A percentile compares a stretch with the other conserved stretches of the same genome.
These are phyloP conservation scores for Candida ponderosae DNA, from an alignment of 805 yeast species.

Conservation along the genomic window DNA sequence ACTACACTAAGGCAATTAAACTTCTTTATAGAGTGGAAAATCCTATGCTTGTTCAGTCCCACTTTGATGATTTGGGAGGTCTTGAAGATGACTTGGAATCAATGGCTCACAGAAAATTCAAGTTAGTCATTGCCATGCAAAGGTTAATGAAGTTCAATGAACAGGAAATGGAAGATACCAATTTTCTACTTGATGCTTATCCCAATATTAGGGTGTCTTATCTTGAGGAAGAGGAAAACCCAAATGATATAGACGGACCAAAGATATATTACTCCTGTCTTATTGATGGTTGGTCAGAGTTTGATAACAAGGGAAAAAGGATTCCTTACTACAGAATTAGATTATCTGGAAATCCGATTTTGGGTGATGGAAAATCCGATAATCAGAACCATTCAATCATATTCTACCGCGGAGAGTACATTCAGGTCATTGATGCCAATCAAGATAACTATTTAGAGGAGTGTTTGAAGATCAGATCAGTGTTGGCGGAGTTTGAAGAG, in stretches of 20 bases:
- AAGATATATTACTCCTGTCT: constrained; percentile 54
- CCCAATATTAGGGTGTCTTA: constrained; percentile 58
- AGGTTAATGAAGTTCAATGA: constrained; percentile 56
- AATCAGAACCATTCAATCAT: constrained; percentile 86
- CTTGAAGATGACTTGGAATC: constrained; percentile 58
- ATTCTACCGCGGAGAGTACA: constrained; percentile 88
- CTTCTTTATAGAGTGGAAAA: constrained; percentile 62
- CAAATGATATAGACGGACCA: constrained; percentile 18
- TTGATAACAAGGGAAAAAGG: constrained; percentile 49
- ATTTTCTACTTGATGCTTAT: constrained; percentile 58
- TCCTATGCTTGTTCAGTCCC: constrained; percentile 39
- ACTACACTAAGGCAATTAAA: constrained; percentile 67
- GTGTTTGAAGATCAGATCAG: constrained; percentile 82
- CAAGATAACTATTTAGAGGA: constrained; percentile 95
- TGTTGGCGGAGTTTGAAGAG: constrained; percentile 89
- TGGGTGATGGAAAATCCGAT: constrained; percentile 96
- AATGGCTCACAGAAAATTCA: constrained; percentile 75
- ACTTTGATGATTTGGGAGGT: constrained; percentile 41
- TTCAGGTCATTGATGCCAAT: constrained; percentile 92
- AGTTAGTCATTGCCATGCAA: constrained; percentile 83
- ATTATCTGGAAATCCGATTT: constrained; percentile 87
- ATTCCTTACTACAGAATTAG: constrained; percentile 58
- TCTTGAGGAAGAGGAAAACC: constrained; percentile 36
- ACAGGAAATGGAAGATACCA: constrained; percentile 62
- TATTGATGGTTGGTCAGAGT: constrained; percentile 50